These are phyloP conservation scores for Clathrospora elynae DNA, from an alignment of 2,329 filamentous ascomycete species.

Conservation along the genomic window DNA sequence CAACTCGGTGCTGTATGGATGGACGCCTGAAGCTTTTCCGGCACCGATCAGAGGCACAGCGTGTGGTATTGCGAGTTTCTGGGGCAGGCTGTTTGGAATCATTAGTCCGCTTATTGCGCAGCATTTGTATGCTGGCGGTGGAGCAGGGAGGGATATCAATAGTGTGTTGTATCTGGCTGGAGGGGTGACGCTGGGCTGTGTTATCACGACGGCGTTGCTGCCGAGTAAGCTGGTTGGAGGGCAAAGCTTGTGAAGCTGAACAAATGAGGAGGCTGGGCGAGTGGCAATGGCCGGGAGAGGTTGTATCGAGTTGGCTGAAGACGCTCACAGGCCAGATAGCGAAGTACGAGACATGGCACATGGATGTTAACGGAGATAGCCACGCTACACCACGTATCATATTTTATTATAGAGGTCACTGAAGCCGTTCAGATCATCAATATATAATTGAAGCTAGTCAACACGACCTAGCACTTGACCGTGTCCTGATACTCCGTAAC, in stretches of 20 bases:
- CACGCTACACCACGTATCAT: conserved; percentile 2
- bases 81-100: conserved; percentile 63
- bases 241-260: conserved; percentile 12
- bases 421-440: not conserved
- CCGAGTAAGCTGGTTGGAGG: conserved; percentile 48
- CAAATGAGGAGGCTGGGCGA: too few relatives aligned
- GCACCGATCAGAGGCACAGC: conserved; percentile 59
- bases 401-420: conserved; percentile 1
- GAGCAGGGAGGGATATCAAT: conserved; percentile 51
- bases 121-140: conserved; percentile 43
- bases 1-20: conserved; percentile 59
- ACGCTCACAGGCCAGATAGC: too few relatives aligned
- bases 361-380: conserved; percentile 3
- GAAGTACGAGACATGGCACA: too few relatives aligned
- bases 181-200: conserved; percentile 59
- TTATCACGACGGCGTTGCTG: conserved; percentile 57
- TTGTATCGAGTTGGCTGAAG: too few relatives aligned
- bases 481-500: conserved; percentile 1
- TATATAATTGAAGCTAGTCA: not conserved
- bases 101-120: conserved; percentile 63
- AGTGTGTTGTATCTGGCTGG: conserved; percentile 62
- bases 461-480: too few relatives aligned
- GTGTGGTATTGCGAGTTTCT: conserved; percentile 63
- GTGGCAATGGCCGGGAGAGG: too few relatives aligned
- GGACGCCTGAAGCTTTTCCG: conserved; percentile 59